A percentile compares a stretch with the other conserved stretches of the same genome.
Evolutionary conservation across 805 yeast species (phyloP).

Genomic region (Millerozyma miso): DNA sequence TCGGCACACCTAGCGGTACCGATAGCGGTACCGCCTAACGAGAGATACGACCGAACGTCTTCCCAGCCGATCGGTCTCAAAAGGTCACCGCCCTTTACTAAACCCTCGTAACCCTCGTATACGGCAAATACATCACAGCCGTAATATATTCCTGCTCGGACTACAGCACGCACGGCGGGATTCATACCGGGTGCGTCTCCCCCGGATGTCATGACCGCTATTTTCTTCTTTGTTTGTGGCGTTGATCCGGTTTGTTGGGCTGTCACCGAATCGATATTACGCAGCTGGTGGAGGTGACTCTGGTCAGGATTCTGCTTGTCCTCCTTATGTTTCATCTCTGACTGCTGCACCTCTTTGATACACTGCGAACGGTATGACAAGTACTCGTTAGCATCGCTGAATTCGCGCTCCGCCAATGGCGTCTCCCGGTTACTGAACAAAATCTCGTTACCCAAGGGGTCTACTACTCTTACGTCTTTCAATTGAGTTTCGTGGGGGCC

Average conservation of each 20-base stretch:
- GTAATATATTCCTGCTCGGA: constrained; percentile 59
- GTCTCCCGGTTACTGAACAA: constrained; percentile 20
- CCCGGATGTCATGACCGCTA: constrained; percentile 78
- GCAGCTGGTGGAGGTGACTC: constrained; percentile 1
- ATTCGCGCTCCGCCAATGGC: constrained; percentile 17
- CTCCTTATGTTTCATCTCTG: constrained; percentile 9
- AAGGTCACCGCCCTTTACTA: constrained; percentile 60
- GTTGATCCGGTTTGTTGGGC: background rate
- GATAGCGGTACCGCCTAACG: constrained; percentile 71
- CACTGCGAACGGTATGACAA: constrained; percentile 17
- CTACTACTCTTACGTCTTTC: constrained; percentile 13
- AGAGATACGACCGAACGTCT: constrained; percentile 67
- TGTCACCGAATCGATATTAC: background rate
- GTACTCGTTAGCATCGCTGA: constrained; percentile 23
- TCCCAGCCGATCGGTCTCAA: constrained; percentile 66
- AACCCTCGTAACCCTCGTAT: constrained; percentile 72
- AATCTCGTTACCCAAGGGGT: constrained; percentile 35
- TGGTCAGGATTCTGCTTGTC: constrained; percentile 4
- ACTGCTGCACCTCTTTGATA: background rate
- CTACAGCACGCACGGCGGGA: constrained; percentile 70
- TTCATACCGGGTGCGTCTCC: constrained; percentile 85
- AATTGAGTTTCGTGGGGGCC: constrained; percentile 5
- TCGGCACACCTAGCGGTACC: constrained; percentile 75
- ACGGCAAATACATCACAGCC: constrained; percentile 67
- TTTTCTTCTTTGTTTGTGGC: constrained; percentile 37